Evolutionary conservation across 169 alveolate species (phyloP).

Genomic region (Perkinsus marinus): DNA sequence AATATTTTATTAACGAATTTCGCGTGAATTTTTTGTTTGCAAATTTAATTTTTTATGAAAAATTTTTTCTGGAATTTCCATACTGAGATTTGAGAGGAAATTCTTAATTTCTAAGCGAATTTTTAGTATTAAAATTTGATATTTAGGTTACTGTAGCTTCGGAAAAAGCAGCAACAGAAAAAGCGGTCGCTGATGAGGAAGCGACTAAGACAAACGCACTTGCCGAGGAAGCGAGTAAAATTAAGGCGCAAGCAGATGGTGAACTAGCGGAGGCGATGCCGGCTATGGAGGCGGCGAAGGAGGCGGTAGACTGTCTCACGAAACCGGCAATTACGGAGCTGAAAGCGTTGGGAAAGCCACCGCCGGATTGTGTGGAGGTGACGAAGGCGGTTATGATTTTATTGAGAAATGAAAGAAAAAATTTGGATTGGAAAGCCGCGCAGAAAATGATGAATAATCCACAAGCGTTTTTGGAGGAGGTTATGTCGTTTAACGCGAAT

Average conservation of each 20-base stretch:
- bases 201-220: slow-evolving; percentile 65
- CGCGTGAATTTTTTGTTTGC: background rate
- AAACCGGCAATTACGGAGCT: slow-evolving; percentile 80
- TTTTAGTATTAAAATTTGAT: too few relatives aligned
- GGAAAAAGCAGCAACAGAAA: slow-evolving; percentile 77
- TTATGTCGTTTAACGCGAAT: slow-evolving; percentile 70
- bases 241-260: slow-evolving; percentile 68
- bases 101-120: too few relatives aligned
- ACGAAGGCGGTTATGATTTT: slow-evolving; percentile 76
- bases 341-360: slow-evolving; percentile 83
- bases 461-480: slow-evolving; percentile 68
- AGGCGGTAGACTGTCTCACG: slow-evolving; percentile 83
- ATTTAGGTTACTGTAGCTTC: slow-evolving; percentile 71
- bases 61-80: too few relatives aligned
- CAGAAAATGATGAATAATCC: slow-evolving; percentile 83
- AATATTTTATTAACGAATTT: background rate
- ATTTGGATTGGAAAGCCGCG: slow-evolving; percentile 76
- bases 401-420: slow-evolving; percentile 75
- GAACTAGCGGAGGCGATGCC: slow-evolving; percentile 87
- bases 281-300: slow-evolving; percentile 81
- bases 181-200: slow-evolving; percentile 69
- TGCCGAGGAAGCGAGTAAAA: slow-evolving; percentile 70
- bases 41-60: too few relatives aligned
- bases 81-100: too few relatives aligned
- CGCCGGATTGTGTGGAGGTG: slow-evolving; percentile 73